phyloP scores from a whole-genome alignment of 306 rosid species.

The Prunus mongolica region DNA sequence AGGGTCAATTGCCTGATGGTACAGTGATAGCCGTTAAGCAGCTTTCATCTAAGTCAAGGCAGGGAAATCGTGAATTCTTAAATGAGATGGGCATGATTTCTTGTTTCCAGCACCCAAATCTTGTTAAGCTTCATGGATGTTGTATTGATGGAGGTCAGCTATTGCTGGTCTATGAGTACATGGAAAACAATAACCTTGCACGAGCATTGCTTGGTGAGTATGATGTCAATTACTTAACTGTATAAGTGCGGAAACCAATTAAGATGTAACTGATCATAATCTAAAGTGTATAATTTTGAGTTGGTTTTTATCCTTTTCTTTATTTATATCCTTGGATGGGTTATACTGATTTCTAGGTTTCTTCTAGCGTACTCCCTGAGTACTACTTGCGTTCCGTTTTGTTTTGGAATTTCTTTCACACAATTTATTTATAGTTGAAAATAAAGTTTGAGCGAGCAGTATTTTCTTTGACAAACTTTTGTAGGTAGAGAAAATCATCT shows the following conservation, averaged over 20 bases:
- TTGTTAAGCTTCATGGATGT: slow-evolving; percentile 69
- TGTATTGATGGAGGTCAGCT: slow-evolving; percentile 67
- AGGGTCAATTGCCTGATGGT: slow-evolving; percentile 66
- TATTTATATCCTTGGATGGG: neutral
- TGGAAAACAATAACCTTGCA: slow-evolving; percentile 75
- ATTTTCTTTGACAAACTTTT: neutral
- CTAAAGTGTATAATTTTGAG: neutral
- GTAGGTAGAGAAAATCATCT: slow-evolving; percentile 37
- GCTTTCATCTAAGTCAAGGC: slow-evolving; percentile 63
- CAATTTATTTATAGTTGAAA: neutral
- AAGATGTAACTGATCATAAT: neutral
- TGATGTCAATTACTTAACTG: neutral
- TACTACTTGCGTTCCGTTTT: neutral
- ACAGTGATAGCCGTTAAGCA: slow-evolving; percentile 68
- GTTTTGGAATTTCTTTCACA: neutral
- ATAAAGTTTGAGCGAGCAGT: neutral
- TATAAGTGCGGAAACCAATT: neutral
- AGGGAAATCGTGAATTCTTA: slow-evolving; percentile 72
- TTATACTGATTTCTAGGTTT: neutral
- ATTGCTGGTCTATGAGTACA: slow-evolving; percentile 64
- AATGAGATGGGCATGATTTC: slow-evolving; percentile 76
- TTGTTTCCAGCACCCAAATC: slow-evolving; percentile 71
- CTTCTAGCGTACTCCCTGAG: neutral
- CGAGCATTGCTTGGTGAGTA: slow-evolving; percentile 63
- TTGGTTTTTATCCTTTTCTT: neutral